Conservation (phyloP, 805 yeast species). For the Myxozyma nipponensis region DNA sequence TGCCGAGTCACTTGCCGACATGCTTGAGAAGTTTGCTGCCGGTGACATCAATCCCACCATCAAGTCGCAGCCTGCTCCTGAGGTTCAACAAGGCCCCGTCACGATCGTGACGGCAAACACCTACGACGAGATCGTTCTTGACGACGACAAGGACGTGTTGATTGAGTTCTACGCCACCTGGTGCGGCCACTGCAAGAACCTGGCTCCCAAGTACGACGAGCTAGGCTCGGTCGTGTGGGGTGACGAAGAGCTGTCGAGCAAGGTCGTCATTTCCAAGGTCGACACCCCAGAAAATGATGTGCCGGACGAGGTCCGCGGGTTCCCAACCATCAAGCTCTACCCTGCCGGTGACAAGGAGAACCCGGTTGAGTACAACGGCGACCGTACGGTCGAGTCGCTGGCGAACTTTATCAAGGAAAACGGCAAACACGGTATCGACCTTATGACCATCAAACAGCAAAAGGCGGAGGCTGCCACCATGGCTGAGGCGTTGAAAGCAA, state of each 20-base stretch:
- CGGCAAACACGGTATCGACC: conserved; percentile 64
- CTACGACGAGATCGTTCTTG: conserved; percentile 63
- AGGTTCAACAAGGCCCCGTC: conserved; percentile 64
- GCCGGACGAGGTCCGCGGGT: conserved; percentile 70
- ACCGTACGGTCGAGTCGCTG: conserved; percentile 70
- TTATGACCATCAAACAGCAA: conserved; percentile 37
- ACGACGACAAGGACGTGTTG: conserved; percentile 65
- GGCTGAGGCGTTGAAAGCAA: conserved; percentile 25
- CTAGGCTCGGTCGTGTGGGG: conserved; percentile 65
- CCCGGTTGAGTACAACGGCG: conserved; percentile 63
- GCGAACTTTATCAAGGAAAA: conserved; percentile 65
- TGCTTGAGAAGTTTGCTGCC: conserved; percentile 57
- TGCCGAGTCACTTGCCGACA: conserved; percentile 52
- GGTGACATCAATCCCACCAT: conserved; percentile 69
- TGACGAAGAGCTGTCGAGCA: conserved; percentile 46
- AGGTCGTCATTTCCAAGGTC: conserved; percentile 75
- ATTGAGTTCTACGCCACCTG: conserved; percentile 80
- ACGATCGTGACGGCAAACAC: conserved; percentile 78
- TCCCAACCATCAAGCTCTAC: conserved; percentile 87
- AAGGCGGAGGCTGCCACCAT: conserved; percentile 13
- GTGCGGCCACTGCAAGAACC: conserved; percentile 94
- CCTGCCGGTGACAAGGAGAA: conserved; percentile 76
- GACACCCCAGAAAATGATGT: conserved; percentile 92
- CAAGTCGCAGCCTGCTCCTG: conserved; percentile 85
- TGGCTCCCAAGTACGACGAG: conserved; percentile 85